These are phyloP conservation scores for Penicillium sp. DNA, from an alignment of 2,329 filamentous ascomycete genomes.

Conservation along the genomic window DNA sequence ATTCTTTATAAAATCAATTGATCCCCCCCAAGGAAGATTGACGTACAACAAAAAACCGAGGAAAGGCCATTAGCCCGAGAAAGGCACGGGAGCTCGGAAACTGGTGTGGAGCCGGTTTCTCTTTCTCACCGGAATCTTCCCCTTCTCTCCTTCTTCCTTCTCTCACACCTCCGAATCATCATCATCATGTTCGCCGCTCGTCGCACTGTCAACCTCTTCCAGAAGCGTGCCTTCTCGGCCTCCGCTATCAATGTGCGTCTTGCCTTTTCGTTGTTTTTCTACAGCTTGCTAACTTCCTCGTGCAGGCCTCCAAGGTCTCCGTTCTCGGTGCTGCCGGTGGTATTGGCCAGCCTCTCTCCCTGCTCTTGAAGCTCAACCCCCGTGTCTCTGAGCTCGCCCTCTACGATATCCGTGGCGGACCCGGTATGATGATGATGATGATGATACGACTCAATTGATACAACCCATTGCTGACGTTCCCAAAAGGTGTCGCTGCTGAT, in stretches of 20 bases:
- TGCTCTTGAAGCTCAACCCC: slow-evolving; percentile 98
- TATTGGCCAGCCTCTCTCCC: slow-evolving; percentile 96
- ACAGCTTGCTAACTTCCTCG: not conserved
- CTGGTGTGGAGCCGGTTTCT: slow-evolving; percentile 10
- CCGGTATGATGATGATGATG: slow-evolving; percentile 65
- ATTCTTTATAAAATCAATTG: not conserved
- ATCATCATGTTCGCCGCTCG: slow-evolving; percentile 71
- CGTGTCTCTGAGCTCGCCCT: slow-evolving; percentile 89
- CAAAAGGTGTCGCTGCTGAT: slow-evolving; percentile 89
- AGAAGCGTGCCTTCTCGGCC: slow-evolving; percentile 77
- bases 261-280: not conserved
- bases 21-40: not conserved
- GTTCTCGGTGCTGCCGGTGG: slow-evolving; percentile 95
- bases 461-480: slow-evolving; percentile 13
- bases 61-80: not conserved
- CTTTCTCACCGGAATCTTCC: slow-evolving; percentile 14
- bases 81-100: slow-evolving; percentile 20
- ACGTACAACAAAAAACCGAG: not conserved
- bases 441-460: not conserved
- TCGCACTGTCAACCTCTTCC: slow-evolving; percentile 53
- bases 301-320: slow-evolving; percentile 90
- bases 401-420: slow-evolving; percentile 93
- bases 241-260: slow-evolving; percentile 68
- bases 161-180: slow-evolving; percentile 11
- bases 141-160: slow-evolving; percentile 24